Conservation (phyloP, 1,284 basidiomycete species). For the Paramarasmius palmivorus region DNA sequence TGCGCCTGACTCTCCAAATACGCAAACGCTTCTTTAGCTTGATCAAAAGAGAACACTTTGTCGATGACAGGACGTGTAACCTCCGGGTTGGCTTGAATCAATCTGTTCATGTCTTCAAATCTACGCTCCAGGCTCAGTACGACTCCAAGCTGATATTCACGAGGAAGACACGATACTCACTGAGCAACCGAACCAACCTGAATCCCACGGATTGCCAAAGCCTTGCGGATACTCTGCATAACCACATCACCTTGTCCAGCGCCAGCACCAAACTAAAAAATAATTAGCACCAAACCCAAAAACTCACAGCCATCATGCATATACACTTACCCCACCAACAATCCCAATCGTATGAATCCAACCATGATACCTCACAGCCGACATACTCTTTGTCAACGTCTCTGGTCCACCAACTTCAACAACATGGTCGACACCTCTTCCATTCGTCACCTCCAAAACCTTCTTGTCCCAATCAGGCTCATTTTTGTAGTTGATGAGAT, state of each 20-base stretch:
- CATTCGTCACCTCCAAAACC: conserved; percentile 30
- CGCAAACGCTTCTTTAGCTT: conserved; percentile 39
- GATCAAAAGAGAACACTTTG: conserved; percentile 42
- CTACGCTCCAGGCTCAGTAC: conserved; percentile 22
- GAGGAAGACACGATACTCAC: conserved; percentile 18
- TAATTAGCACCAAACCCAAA: too few species aligned
- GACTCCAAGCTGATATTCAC: neutral
- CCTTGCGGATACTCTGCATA: conserved; percentile 11
- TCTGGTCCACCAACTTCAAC: conserved; percentile 39
- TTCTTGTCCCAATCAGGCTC: conserved; percentile 46
- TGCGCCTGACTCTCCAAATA: conserved; percentile 38
- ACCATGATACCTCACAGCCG: conserved; percentile 29
- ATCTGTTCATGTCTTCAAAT: conserved; percentile 43
- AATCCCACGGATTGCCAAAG: conserved; percentile 20
- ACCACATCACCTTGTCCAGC: conserved; percentile 3
- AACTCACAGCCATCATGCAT: too few species aligned
- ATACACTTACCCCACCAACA: conserved; percentile 13
- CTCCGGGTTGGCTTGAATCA: conserved; percentile 27
- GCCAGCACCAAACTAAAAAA: neutral
- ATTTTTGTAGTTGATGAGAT: conserved; percentile 48
- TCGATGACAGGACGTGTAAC: conserved; percentile 41
- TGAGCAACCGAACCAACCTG: conserved; percentile 22
- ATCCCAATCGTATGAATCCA: conserved; percentile 25
- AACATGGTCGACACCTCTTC: conserved; percentile 22
- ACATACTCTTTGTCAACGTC: conserved; percentile 29